A percentile compares a stretch with the other conserved stretches of the same genome.
These are phyloP conservation scores for Leccinellum albellum DNA, from an alignment of 768 basidiomycete genomes.

Conservation along the genomic window DNA sequence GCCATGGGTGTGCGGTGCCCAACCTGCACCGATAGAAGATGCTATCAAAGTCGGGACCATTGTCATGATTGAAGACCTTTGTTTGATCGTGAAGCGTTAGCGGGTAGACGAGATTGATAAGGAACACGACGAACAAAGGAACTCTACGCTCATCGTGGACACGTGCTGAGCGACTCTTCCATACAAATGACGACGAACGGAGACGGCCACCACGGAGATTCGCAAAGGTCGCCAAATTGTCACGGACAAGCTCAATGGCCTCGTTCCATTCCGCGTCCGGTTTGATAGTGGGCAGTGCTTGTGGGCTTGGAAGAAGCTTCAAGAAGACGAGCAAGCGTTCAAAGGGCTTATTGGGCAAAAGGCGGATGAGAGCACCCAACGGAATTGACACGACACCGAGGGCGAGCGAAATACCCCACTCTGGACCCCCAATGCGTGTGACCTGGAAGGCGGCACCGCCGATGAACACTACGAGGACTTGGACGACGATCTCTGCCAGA, in stretches of 20 bases:
- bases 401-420: constrained; percentile 92
- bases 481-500: constrained; percentile 73
- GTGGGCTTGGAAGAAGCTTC: constrained; percentile 59
- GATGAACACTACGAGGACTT: constrained; percentile 86
- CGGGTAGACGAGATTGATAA: neutral
- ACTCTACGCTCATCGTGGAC: constrained; percentile 45
- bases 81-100: constrained; percentile 28
- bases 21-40: constrained; percentile 67
- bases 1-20: constrained; percentile 52
- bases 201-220: constrained; percentile 86
- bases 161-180: constrained; percentile 69
- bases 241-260: constrained; percentile 77
- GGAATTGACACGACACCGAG: constrained; percentile 87
- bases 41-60: constrained; percentile 76
- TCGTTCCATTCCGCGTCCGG: constrained; percentile 69
- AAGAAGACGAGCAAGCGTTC: constrained; percentile 55
- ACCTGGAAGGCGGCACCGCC: constrained; percentile 93
- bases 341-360: constrained; percentile 77
- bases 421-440: constrained; percentile 66
- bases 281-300: constrained; percentile 57
- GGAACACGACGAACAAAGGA: constrained; percentile 43
- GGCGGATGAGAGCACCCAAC: constrained; percentile 75
- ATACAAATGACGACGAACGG: constrained; percentile 79
- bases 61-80: constrained; percentile 63
- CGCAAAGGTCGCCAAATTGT: constrained; percentile 81